A percentile compares a stretch with the other conserved stretches of the same genome.
phyloP scores from a whole-genome alignment of 2,329 filamentous ascomycete genomes.

The Colletotrichum gloeosporioides region DNA sequence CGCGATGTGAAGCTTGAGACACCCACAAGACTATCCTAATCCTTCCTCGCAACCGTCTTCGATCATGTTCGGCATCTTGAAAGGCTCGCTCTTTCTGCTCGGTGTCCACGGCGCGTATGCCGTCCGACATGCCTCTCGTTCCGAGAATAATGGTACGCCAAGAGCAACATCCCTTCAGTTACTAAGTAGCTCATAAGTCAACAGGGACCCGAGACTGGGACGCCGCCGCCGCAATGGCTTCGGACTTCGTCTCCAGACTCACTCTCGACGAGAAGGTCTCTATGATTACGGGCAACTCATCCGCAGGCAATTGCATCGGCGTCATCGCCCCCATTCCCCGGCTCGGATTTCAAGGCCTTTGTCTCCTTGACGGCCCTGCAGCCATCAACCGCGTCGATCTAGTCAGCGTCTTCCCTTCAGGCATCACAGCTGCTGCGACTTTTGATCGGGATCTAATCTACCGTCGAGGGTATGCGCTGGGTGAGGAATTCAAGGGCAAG shows the following conservation, averaged over 20 bases:
- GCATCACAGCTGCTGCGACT: conserved; percentile 73
- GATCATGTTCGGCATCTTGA: not conserved
- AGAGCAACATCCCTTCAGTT: fast-evolving
- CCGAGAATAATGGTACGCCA: not conserved
- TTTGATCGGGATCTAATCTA: conserved; percentile 74
- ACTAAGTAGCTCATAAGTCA: not conserved
- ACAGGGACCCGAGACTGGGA: conserved; percentile 47
- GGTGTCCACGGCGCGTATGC: fast-evolving
- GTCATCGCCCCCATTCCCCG: conserved; percentile 50
- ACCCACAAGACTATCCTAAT: fast-evolving
- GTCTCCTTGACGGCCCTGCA: not conserved
- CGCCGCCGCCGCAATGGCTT: conserved; percentile 62
- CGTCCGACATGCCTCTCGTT: not conserved
- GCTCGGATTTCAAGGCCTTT: conserved; percentile 36
- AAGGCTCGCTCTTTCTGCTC: not conserved
- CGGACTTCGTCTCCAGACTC: conserved; percentile 62
- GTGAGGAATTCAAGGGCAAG: conserved; percentile 73
- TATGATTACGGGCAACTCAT: not conserved
- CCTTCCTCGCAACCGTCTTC: not conserved
- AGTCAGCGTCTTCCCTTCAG: conserved; percentile 66
- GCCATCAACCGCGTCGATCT: not conserved
- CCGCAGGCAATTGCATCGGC: conserved; percentile 36
- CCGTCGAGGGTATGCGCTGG: conserved; percentile 72
- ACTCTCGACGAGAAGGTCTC: conserved; percentile 69
- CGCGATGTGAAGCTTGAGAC: fast-evolving